A percentile compares a stretch with the other conserved stretches of the same genome.
Evolutionary conservation across 768 basidiomycete genomes (phyloP).

Genomic region (Roridomyces roridus): DNA sequence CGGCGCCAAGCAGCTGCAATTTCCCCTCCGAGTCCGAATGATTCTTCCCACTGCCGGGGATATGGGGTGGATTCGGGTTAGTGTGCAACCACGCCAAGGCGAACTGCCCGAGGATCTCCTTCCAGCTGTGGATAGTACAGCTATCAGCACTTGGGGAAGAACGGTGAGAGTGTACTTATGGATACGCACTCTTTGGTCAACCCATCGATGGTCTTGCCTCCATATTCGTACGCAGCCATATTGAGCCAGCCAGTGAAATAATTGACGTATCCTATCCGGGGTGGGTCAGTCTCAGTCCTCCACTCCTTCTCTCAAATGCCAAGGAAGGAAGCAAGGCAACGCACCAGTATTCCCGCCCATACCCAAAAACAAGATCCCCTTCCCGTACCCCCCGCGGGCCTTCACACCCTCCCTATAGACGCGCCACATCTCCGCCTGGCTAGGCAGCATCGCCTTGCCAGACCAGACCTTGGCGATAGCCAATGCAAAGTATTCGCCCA

Average conservation of each 20-base stretch:
- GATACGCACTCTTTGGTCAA: background rate
- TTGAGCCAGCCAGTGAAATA: slow-evolving; percentile 27
- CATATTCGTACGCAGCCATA: slow-evolving; percentile 19
- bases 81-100: background rate
- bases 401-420: slow-evolving; percentile 17
- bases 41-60: slow-evolving; percentile 1
- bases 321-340: background rate
- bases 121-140: background rate
- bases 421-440: slow-evolving; percentile 22
- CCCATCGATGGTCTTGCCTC: slow-evolving; percentile 13
- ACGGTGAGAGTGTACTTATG: background rate
- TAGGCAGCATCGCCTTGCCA: slow-evolving; percentile 24
- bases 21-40: no score
- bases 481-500: slow-evolving; percentile 21
- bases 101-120: background rate
- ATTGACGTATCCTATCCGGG: background rate
- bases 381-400: slow-evolving; percentile 22
- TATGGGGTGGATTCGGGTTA: slow-evolving; percentile 9
- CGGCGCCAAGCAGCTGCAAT: no score
- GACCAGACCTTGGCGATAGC: slow-evolving; percentile 27
- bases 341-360: background rate
- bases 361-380: slow-evolving; percentile 8
- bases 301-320: no score
- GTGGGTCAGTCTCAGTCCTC: no score
- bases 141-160: background rate